Base-by-base conservation (phyloP, 2,329 filamentous ascomycete species). In the Colletotrichum euphorbiae region DNA sequence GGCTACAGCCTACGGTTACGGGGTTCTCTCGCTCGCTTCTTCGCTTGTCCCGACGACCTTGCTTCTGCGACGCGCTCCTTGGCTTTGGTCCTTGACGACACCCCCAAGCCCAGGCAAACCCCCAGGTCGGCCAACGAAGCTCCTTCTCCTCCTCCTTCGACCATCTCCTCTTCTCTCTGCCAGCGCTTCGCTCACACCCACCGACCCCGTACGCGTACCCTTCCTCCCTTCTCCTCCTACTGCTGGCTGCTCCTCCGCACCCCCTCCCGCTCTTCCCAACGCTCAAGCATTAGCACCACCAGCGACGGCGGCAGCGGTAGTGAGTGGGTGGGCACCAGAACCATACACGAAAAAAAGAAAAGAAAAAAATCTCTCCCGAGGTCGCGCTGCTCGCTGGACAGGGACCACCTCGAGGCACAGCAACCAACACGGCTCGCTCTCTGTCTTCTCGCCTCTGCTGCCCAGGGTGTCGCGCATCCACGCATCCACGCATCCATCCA, bases 381-480 rank as follows among this genome's bases (percentile, higher is more conserved):
- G 57, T 38, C 54, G 65, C 65, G 65, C 42, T 48, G 61, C 33
- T 59, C 46, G 36, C 38, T 52, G 61, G 13, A 68, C 61, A 68
- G 42, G 65, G 61, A 68, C 65, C 61, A 58, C 52, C 24, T 40
- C 58, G n/a, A 24, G n/a, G 58, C 45, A 52, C 58, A 19, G 46
- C 58, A 24, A 31, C 48, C 33, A 33, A 31, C 21, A 36, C 57
- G 54, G 55, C 65, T 52, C 54, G 19, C 24, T 36, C 61, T 64
- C 62, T 46, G 46, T 42, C 65, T 17, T 38, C 33, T 50, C 65
- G 31, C 33, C 51, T 45, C 17, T 21, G 43, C 67, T 38, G 58
- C 64, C 67, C 64, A 69, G 67, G 69, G 69, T 70, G 67, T 69
- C 67, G 67, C 67, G 69, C 69, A 67, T 71, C 69, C 52, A 67